Conservation (phyloP, 805 yeast species). For the Saturnispora mendoncae region DNA sequence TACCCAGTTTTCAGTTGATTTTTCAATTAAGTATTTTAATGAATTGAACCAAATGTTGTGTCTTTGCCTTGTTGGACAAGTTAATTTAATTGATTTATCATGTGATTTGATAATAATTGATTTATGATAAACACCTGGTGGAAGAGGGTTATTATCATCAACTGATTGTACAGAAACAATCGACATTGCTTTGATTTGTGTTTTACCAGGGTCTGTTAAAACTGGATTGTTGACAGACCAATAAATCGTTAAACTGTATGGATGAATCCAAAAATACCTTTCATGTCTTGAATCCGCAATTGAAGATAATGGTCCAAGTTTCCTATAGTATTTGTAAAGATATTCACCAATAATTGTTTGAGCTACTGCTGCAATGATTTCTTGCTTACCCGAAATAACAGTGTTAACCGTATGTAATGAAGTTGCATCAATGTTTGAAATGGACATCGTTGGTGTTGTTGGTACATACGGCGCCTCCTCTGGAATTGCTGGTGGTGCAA, state of each 20-base stretch:
- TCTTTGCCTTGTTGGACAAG: constrained; percentile 80
- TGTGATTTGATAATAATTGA: constrained; percentile 65
- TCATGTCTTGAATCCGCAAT: constrained; percentile 79
- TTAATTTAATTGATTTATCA: constrained; percentile 59
- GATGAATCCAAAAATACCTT: constrained; percentile 94
- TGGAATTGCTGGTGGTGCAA: constrained; percentile 8
- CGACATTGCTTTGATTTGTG: constrained; percentile 70
- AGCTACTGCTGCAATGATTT: constrained; percentile 77
- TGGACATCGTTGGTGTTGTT: constrained; percentile 9
- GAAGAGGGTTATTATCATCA: constrained; percentile 77
- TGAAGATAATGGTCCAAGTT: constrained; percentile 63
- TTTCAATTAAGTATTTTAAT: constrained; percentile 60
- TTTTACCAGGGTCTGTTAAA: constrained; percentile 53
- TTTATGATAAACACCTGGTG: constrained; percentile 82
- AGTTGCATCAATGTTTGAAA: constrained; percentile 12
- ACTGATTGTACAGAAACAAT: constrained; percentile 72
- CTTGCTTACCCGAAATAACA: constrained; percentile 56
- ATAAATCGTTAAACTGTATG: constrained; percentile 80
- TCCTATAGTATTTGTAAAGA: constrained; percentile 74
- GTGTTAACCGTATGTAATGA: constrained; percentile 39
- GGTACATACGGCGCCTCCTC: constrained; percentile 14
- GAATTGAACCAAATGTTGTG: constrained; percentile 91
- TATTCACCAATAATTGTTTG: constrained; percentile 93
- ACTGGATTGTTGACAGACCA: constrained; percentile 85
- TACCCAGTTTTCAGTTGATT: constrained; percentile 50